Conservation (phyloP, 345 rosid genomes). For the Arabidopsis arenosa region DNA sequence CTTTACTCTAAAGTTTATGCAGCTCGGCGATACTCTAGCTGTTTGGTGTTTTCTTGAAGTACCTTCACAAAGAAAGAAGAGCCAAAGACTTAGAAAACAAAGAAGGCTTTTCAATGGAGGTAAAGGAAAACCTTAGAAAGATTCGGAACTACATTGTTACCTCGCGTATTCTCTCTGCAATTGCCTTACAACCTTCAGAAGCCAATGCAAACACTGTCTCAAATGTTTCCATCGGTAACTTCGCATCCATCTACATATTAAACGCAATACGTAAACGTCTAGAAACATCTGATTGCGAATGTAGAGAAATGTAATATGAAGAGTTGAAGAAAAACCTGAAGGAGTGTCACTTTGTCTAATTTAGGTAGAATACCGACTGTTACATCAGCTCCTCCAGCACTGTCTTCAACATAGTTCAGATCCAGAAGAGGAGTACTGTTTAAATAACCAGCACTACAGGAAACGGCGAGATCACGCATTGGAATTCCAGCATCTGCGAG, state of each 20-base stretch:
- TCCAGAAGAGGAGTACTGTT: slow-evolving; percentile 89
- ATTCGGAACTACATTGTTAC: slow-evolving; percentile 47
- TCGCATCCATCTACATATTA: slow-evolving; percentile 83
- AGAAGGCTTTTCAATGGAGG: slow-evolving; percentile 9
- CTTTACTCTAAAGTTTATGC: slow-evolving; percentile 37
- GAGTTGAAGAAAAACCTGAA: slow-evolving; percentile 65
- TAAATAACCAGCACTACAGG: slow-evolving; percentile 95
- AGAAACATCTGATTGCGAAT: background rate
- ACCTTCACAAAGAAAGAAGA: slow-evolving; percentile 52
- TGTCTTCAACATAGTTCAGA: slow-evolving; percentile 88
- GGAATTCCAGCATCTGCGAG: slow-evolving; percentile 98
- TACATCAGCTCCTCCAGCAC: slow-evolving; percentile 97
- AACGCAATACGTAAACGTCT: background rate
- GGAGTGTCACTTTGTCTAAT: slow-evolving; percentile 92
- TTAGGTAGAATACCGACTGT: slow-evolving; percentile 86
- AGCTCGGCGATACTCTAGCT: slow-evolving; percentile 75
- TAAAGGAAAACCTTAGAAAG: background rate
- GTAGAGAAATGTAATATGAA: slow-evolving; percentile 6
- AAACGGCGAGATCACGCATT: slow-evolving; percentile 92
- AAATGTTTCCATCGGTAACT: slow-evolving; percentile 70
- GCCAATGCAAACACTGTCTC: slow-evolving; percentile 93
- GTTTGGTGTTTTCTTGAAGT: slow-evolving; percentile 76
- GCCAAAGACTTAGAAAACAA: slow-evolving; percentile 27
- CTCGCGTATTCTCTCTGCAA: slow-evolving; percentile 75
- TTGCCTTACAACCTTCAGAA: slow-evolving; percentile 83